Evolutionary conservation across 345 rosid species (phyloP).

Genomic region (Bruguiera gymnorhiza): DNA sequence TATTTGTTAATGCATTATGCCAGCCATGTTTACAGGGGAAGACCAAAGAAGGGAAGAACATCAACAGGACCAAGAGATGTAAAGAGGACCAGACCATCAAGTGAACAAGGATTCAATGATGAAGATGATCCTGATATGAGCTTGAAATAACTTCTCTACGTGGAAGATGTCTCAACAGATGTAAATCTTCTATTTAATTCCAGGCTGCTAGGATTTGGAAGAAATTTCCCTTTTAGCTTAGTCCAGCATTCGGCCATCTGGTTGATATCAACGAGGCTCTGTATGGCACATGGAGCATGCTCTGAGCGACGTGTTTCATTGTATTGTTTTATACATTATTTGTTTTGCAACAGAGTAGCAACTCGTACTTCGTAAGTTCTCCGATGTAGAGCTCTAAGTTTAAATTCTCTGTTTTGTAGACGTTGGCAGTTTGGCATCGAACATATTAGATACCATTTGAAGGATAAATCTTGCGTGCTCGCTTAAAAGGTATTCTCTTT

Average conservation of each 20-base stretch:
- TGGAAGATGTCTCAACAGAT: not conserved
- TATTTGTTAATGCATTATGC: slow-evolving; percentile 1
- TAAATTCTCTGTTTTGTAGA: too few species aligned
- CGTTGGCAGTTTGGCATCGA: too few species aligned
- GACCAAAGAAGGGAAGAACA: slow-evolving; percentile 44
- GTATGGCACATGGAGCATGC: too few species aligned
- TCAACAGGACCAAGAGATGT: slow-evolving; percentile 24
- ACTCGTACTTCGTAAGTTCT: too few species aligned
- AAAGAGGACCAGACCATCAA: slow-evolving; percentile 32
- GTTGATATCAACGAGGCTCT: too few species aligned
- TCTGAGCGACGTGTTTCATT: too few species aligned
- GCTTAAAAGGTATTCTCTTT: too few species aligned
- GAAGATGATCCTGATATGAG: slow-evolving; percentile 44
- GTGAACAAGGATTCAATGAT: slow-evolving; percentile 37
- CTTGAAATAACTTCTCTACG: slow-evolving; percentile 15
- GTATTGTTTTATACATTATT: too few species aligned
- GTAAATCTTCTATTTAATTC: not conserved
- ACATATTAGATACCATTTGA: too few species aligned
- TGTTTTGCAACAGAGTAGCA: too few species aligned
- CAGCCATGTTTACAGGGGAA: slow-evolving; percentile 29
- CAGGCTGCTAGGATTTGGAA: not conserved
- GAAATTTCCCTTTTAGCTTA: not conserved
- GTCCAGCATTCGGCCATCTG: too few species aligned
- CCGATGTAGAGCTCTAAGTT: not conserved
- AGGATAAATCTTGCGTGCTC: too few species aligned